Conservation (phyloP, 2,329 filamentous ascomycete genomes). For the Allantophomopsis cytisporea region DNA sequence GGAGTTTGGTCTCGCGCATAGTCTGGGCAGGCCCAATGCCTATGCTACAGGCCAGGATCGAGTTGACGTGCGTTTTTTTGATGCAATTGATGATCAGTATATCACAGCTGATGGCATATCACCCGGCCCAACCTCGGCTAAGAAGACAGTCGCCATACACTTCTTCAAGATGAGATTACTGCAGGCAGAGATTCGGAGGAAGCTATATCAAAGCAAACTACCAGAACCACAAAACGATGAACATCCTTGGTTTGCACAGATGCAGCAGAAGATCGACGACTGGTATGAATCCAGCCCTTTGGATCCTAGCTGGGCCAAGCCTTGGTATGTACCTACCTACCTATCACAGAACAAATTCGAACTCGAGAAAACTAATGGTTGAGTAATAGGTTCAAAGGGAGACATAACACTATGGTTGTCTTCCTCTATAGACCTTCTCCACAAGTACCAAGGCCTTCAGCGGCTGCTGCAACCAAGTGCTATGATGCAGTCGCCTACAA, state of each 20-base stretch:
- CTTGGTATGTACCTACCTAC: slow-evolving; percentile 42
- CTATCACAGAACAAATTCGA: neutral
- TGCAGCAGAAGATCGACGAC: slow-evolving; percentile 63
- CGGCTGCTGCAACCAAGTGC: slow-evolving; percentile 66
- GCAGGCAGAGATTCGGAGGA: slow-evolving; percentile 77
- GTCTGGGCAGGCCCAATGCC: slow-evolving; percentile 73
- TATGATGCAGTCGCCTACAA: slow-evolving; percentile 75
- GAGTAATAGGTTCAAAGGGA: slow-evolving; percentile 41
- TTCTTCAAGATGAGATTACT: slow-evolving; percentile 84
- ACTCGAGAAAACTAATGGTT: neutral
- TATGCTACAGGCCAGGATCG: slow-evolving; percentile 74
- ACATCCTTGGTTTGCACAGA: slow-evolving; percentile 76
- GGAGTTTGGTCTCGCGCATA: slow-evolving; percentile 80
- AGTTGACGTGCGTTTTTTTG: slow-evolving; percentile 77
- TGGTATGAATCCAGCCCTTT: slow-evolving; percentile 72
- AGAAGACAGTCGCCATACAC: slow-evolving; percentile 83
- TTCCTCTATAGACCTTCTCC: slow-evolving; percentile 84
- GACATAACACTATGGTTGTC: slow-evolving; percentile 79
- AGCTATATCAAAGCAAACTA: slow-evolving; percentile 74
- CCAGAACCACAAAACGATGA: slow-evolving; percentile 63
- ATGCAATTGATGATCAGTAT: slow-evolving; percentile 66
- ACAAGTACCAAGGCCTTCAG: slow-evolving; percentile 75
- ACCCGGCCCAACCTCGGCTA: slow-evolving; percentile 58
- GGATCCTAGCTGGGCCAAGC: slow-evolving; percentile 57
- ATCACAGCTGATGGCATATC: slow-evolving; percentile 69